Percentiles rank a stretch among this genome's conserved stretches.
phyloP scores from a whole-genome alignment of 495 filamentous ascomycete species.

The Penicillium steckii region DNA sequence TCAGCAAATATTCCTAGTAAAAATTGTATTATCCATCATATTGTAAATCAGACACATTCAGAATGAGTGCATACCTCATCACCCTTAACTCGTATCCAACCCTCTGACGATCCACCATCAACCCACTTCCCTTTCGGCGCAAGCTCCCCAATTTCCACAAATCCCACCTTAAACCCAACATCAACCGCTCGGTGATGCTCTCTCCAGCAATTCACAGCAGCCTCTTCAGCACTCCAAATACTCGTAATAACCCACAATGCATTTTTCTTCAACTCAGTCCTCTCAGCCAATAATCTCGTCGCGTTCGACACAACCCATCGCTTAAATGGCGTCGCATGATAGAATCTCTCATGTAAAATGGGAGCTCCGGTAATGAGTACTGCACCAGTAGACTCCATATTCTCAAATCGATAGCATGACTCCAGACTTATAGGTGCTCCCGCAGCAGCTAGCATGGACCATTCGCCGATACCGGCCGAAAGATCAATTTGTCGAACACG shows the following conservation, averaged over 20 bases:
- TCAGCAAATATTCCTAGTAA: neutral
- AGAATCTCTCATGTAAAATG: slow-evolving; percentile 2
- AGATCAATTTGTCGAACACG: neutral
- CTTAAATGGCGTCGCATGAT: slow-evolving; percentile 2
- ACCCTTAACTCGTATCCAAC: slow-evolving; percentile 2
- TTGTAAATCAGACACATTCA: too few relatives aligned
- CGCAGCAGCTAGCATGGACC: neutral
- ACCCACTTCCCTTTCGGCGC: slow-evolving; percentile 3
- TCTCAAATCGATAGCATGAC: neutral
- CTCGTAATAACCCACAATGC: slow-evolving; percentile 6
- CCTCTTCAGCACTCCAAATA: slow-evolving; percentile 4
- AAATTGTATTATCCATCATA: too few relatives aligned
- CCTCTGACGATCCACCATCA: slow-evolving; percentile 1
- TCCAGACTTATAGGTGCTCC: neutral
- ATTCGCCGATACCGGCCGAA: neutral
- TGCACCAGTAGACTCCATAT: neutral
- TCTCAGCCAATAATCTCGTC: neutral
- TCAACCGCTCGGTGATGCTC: slow-evolving; percentile 1
- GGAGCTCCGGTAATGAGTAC: neutral
- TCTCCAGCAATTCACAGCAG: slow-evolving; percentile 5
- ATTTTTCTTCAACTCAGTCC: neutral
- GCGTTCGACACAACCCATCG: slow-evolving; percentile 4
- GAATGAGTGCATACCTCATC: neutral
- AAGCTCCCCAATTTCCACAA: slow-evolving; percentile 9
- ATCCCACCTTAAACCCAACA: slow-evolving; percentile 4